Percentiles rank a stretch among this genome's conserved stretches.
phyloP scores from a whole-genome alignment of 306 rosid species.

The Trichosanthes truncata region DNA sequence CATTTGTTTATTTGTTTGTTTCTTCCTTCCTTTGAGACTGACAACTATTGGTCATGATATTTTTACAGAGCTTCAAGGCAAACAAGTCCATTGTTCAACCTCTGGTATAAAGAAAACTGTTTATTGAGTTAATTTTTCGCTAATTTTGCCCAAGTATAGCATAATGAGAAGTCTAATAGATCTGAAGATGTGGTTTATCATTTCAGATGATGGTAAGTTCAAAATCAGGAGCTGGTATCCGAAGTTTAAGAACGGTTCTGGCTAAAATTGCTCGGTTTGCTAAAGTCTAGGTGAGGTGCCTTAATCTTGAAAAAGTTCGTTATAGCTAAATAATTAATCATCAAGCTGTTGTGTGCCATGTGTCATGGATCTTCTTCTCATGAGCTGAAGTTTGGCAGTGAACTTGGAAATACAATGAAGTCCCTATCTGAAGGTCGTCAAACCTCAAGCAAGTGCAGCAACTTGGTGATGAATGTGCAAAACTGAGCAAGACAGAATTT shows the following conservation, averaged over 20 bases:
- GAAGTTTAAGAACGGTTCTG: conserved; percentile 74
- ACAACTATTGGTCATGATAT: conserved; percentile 11
- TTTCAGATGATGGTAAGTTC: conserved; percentile 94
- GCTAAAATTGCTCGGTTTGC: conserved; percentile 58
- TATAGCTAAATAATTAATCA: neutral
- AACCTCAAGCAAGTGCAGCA: neutral
- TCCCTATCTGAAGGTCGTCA: neutral
- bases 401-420: neutral
- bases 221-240: conserved; percentile 85
- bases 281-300: conserved; percentile 27
- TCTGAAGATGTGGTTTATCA: neutral
- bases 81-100: conserved; percentile 73
- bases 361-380: neutral
- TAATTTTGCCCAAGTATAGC: neutral
- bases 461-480: neutral
- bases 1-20: neutral
- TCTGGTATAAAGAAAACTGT: conserved; percentile 39
- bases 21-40: conserved; percentile 14
- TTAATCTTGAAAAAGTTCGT: neutral
- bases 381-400: neutral
- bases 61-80: conserved; percentile 54
- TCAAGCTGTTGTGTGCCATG: neutral
- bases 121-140: conserved; percentile 4
- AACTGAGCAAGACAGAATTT: neutral
- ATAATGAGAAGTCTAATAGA: neutral